phyloP scores from a whole-genome alignment of 225 moss, liverwort and hornwort species.

The Straminergon stramineum region DNA sequence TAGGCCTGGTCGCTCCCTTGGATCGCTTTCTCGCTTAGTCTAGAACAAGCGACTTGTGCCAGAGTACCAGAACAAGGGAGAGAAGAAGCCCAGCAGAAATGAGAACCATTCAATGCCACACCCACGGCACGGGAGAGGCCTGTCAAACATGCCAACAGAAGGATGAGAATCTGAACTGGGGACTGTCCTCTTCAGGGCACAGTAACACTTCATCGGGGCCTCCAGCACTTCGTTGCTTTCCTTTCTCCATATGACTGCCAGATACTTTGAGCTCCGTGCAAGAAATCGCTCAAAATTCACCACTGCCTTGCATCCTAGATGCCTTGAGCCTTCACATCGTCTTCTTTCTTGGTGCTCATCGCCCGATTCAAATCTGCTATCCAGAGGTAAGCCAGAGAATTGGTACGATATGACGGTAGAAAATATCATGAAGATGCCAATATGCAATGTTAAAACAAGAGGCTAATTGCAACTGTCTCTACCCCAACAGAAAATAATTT shows the following conservation, averaged over 20 bases:
- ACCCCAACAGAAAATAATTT: neutral
- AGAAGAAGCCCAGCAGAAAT: slow-evolving; percentile 48
- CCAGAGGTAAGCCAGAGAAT: neutral
- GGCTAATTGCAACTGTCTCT: neutral
- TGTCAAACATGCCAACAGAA: slow-evolving; percentile 48
- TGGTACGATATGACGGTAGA: neutral
- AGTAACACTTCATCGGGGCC: slow-evolving; percentile 23
- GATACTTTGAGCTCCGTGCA: neutral
- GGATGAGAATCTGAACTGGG: slow-evolving; percentile 3
- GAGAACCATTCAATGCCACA: slow-evolving; percentile 74
- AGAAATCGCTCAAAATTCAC: neutral
- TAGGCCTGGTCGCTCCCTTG: slow-evolving; percentile 63
- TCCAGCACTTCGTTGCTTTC: slow-evolving; percentile 10
- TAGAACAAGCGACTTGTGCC: slow-evolving; percentile 53
- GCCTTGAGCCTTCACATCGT: too few relatives aligned
- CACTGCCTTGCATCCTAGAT: neutral
- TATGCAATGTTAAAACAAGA: neutral
- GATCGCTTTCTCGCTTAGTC: slow-evolving; percentile 38
- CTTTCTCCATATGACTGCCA: slow-evolving; percentile 14
- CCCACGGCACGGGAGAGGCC: slow-evolving; percentile 56
- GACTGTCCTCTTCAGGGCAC: neutral
- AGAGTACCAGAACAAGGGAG: slow-evolving; percentile 59
- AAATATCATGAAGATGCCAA: neutral
- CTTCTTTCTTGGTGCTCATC: too few relatives aligned
- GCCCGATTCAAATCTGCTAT: neutral